Base-by-base conservation (phyloP, 2,329 filamentous ascomycete species). In the Colletotrichum tropicicola region DNA sequence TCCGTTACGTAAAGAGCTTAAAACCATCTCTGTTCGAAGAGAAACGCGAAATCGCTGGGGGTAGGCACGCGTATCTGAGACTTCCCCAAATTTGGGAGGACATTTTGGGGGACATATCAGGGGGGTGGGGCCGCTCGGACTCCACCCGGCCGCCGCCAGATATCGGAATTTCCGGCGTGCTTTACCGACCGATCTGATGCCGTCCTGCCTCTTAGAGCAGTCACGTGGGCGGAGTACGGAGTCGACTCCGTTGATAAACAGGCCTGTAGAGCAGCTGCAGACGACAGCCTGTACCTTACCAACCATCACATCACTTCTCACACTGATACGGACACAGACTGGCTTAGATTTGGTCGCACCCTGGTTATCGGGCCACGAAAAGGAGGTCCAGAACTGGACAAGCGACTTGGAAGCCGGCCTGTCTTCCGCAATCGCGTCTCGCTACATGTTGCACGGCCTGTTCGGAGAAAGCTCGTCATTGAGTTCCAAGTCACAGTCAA, bases 141-240 rank as follows among this genome's bases (percentile, higher is more conserved):
- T 25, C 17, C 35, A 10, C n/a, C 8, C 4, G 6, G 8, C 21
- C 25, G 25, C 35, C 8, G 41, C n/a, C 49, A 41, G 13, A 54
- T 13, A 15, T 43, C 51, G 37, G 51, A 10, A 12, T 39, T 15
- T 21, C 13, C 51, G 35, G 51, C 10, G 25, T 43, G 9, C 15
- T 17, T 27, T 54, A 19, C 51, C 51, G 51, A 30, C 23, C 51
- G 51, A 54, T 54, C 21, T 41, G 15, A 21, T 15, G 23, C 19
- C 32, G 19, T 30, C 49, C 23, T 54, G 41, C 35, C 51, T 21
- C 21, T 41, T 19, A 6, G 5, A 28, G 17, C 4, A 6, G 19
- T 54, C 51, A 54, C 51, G 35, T 54, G 35, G 37, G 23, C 35
- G 51, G 51, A 17, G 23, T 13, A 43, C 35, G 35, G 51, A 54